A percentile compares a stretch with the other conserved stretches of the same genome.
These are phyloP conservation scores for Trichaptum fuscoviolaceum DNA, from an alignment of 768 basidiomycete genomes.

Conservation along the genomic window DNA sequence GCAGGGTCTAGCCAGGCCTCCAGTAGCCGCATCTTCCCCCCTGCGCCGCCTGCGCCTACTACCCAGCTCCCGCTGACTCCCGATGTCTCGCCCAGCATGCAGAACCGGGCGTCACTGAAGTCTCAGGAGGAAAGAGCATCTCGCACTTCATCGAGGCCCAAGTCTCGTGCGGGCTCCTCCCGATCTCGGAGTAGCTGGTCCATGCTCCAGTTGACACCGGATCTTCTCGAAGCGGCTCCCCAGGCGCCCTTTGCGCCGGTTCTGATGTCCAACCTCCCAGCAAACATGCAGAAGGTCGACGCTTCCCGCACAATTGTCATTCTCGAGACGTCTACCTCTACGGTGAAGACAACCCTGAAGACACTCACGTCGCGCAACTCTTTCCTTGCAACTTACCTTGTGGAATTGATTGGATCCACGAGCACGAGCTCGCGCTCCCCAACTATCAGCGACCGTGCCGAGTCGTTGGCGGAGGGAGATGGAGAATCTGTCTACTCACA, in stretches of 20 bases:
- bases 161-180: neutral
- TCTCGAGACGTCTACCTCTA: constrained; percentile 66
- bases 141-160: neutral
- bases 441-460: constrained; percentile 6
- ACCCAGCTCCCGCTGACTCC: constrained; percentile 16
- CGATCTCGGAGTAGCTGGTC: constrained; percentile 8
- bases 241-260: constrained; percentile 61
- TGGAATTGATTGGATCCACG: constrained; percentile 28
- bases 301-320: constrained; percentile 61
- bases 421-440: constrained; percentile 1
- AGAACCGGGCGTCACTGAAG: constrained; percentile 7
- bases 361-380: constrained; percentile 70
- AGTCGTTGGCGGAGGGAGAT: constrained; percentile 11
- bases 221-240: constrained; percentile 39
- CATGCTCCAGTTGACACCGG: constrained; percentile 41
- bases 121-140: neutral
- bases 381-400: constrained; percentile 54
- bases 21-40: constrained; percentile 10
- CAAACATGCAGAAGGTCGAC: constrained; percentile 44
- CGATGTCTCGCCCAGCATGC: constrained; percentile 15
- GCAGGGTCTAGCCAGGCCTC: constrained; percentile 22
- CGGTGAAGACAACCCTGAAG: constrained; percentile 58
- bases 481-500: constrained; percentile 7
- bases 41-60: neutral
- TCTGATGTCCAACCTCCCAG: constrained; percentile 48